These are phyloP conservation scores for Salvia splendens DNA, from an alignment of 257 asterid species.

Conservation along the genomic window DNA sequence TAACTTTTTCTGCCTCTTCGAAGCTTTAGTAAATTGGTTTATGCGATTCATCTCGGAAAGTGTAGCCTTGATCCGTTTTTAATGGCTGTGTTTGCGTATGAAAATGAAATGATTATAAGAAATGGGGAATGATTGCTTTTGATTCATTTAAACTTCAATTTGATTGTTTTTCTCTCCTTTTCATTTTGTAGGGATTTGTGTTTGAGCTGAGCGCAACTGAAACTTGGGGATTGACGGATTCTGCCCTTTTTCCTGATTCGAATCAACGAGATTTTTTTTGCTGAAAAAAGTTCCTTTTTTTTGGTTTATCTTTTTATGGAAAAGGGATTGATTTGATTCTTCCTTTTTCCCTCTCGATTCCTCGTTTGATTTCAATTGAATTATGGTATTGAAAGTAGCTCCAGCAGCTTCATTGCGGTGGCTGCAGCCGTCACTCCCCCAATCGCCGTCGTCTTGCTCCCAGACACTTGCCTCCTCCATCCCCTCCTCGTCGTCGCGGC, in stretches of 20 bases:
- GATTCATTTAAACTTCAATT: constrained; percentile 23
- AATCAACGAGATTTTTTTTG: constrained; percentile 25
- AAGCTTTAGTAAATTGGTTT: too few relatives aligned
- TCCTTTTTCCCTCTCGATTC: background rate
- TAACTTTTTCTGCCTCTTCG: background rate
- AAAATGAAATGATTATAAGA: constrained; percentile 33
- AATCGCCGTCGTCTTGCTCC: constrained; percentile 76
- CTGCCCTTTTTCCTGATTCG: constrained; percentile 35
- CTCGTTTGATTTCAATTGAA: constrained; percentile 1
- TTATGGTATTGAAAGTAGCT: constrained; percentile 74
- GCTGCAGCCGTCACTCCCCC: constrained; percentile 68
- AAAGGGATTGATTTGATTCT: too few relatives aligned
- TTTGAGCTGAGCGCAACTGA: constrained; percentile 35
- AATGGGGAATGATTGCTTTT: constrained; percentile 3
- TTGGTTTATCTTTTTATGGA: too few relatives aligned
- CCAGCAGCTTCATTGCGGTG: constrained; percentile 54
- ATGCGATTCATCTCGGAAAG: constrained; percentile 36
- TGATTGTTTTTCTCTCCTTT: constrained; percentile 36
- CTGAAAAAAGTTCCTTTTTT: too few relatives aligned
- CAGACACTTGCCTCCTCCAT: constrained; percentile 65
- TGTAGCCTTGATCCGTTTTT: constrained; percentile 55
- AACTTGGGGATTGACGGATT: background rate
- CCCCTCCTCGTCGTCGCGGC: constrained; percentile 55
- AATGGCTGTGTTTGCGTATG: constrained; percentile 32
- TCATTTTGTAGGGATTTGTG: constrained; percentile 46